Base-by-base conservation (phyloP, 257 asterid species). In the Sherardia arvensis region DNA sequence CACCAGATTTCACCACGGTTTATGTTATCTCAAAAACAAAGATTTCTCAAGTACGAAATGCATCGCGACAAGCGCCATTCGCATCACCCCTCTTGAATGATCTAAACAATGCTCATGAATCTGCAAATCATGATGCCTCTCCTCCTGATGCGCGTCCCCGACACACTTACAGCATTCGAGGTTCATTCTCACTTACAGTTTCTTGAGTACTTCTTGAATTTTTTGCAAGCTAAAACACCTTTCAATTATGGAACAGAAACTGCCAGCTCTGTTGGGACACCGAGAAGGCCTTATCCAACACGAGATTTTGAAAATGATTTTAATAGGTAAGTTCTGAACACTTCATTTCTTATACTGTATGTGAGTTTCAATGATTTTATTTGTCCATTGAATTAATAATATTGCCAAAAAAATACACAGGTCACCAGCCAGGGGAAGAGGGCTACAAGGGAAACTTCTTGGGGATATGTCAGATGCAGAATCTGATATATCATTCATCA, bases 1-100 rank as follows among this genome's bases (percentile, higher is more conserved):
- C 93, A 47, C 97, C 97, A 0, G 97, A 90, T 56, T 90, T 85
- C 68, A 80, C 92, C 62, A 83, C 90, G 0, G 87, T 87, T 57
- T 85, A 84, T 64, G 95, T 90, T 17, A 90, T 90, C 72, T 90
- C 97, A 10, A 90, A 87, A 65, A 48, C 90, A 20, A 90, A 90
- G 79, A 79, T 90, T 34, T 85, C 95, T 21, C 81, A 91, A 4
- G 85, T 90, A 47, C 78, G 78, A 73, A 87, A 90, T 69, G 88
- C 94, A 59, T 74, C 84, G 25, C 94, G 95, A 8, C 63, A 34
- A 10, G 87, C 92, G 0, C 94, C 94, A 1, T 80, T 80, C 62
- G 26, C 69, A 11, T 90, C 95, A 6, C 92, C 97, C 12, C 85
- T 90, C 53, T 59, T 33, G 40, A 36, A 69, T 11, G 86, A 82